A percentile compares a stretch with the other conserved stretches of the same genome.
Evolutionary conservation across 116 monocot species (phyloP).

Genomic region (Posidonia oceanica): DNA sequence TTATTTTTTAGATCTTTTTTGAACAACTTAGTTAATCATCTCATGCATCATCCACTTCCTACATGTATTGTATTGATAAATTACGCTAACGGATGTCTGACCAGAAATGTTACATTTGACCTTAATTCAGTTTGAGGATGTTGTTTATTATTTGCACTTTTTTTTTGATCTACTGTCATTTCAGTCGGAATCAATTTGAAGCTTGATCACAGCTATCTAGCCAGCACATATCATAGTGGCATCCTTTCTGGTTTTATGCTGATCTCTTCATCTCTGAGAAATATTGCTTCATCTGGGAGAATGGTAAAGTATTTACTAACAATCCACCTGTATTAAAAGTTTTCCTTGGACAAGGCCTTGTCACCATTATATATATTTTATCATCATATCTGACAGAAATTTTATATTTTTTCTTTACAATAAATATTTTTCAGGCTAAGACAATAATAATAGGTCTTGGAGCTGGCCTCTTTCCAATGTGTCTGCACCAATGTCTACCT

Average conservation of each 20-base stretch:
- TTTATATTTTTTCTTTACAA: background rate
- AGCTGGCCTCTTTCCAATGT: constrained; percentile 91
- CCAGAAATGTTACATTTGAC: no score
- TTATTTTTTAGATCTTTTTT: no score
- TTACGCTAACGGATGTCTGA: no score
- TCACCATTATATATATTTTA: background rate
- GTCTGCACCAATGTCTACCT: constrained; percentile 61
- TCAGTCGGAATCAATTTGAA: constrained; percentile 27
- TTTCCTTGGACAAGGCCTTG: background rate
- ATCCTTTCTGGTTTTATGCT: constrained; percentile 83
- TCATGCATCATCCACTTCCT: no score
- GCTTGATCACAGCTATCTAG: constrained; percentile 77
- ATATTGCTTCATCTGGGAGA: constrained; percentile 30
- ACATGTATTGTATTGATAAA: no score
- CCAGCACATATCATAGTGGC: constrained; percentile 88
- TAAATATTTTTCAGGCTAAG: constrained; percentile 32
- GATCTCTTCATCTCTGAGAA: constrained; percentile 41
- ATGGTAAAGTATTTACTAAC: constrained; percentile 29
- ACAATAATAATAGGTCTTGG: constrained; percentile 78
- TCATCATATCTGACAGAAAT: background rate
- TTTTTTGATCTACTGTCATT: background rate
- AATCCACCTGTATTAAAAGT: no score
- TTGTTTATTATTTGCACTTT: background rate
- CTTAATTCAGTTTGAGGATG: no score
- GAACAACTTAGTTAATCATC: no score